These are phyloP conservation scores for Bipolaris zeicola DNA, from an alignment of 2,329 filamentous ascomycete genomes.

Conservation along the genomic window DNA sequence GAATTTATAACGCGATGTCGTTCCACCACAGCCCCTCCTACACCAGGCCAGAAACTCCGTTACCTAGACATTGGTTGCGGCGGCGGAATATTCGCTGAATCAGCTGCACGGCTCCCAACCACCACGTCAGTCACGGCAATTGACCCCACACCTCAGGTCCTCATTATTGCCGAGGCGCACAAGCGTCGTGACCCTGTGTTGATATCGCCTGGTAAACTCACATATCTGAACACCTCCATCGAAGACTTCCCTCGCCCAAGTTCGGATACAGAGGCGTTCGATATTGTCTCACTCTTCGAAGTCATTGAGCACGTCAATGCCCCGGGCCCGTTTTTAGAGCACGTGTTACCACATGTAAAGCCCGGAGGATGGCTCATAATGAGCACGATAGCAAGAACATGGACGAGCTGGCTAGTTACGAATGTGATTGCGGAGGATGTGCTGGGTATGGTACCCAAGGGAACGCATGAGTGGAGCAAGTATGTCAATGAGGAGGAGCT, in stretches of 20 bases:
- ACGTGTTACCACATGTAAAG: slow-evolving; percentile 74
- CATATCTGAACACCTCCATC: slow-evolving; percentile 77
- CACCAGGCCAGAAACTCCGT: slow-evolving; percentile 55
- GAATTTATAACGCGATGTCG: slow-evolving; percentile 82
- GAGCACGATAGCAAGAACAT: slow-evolving; percentile 89
- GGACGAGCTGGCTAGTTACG: slow-evolving; percentile 88
- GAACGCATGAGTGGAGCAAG: slow-evolving; percentile 95
- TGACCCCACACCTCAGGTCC: slow-evolving; percentile 75
- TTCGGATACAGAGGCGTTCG: slow-evolving; percentile 60
- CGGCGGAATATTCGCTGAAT: slow-evolving; percentile 94
- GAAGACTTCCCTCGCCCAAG: slow-evolving; percentile 63
- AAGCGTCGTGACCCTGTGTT: slow-evolving; percentile 75
- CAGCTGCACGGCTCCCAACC: slow-evolving; percentile 70
- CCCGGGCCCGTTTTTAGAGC: slow-evolving; percentile 74
- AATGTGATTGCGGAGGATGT: slow-evolving; percentile 91
- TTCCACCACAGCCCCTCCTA: slow-evolving; percentile 47
- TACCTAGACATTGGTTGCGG: slow-evolving; percentile 96
- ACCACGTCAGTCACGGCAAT: slow-evolving; percentile 73
- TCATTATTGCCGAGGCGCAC: slow-evolving; percentile 77
- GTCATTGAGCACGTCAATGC: slow-evolving; percentile 90
- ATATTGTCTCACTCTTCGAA: slow-evolving; percentile 88
- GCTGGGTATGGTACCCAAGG: slow-evolving; percentile 82
- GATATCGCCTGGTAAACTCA: slow-evolving; percentile 60
- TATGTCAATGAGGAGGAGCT: slow-evolving; percentile 90
- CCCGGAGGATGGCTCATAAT: slow-evolving; percentile 93